Evolutionary conservation across 2,329 filamentous ascomycete species (phyloP).

Genomic region (Fusarium sp.): DNA sequence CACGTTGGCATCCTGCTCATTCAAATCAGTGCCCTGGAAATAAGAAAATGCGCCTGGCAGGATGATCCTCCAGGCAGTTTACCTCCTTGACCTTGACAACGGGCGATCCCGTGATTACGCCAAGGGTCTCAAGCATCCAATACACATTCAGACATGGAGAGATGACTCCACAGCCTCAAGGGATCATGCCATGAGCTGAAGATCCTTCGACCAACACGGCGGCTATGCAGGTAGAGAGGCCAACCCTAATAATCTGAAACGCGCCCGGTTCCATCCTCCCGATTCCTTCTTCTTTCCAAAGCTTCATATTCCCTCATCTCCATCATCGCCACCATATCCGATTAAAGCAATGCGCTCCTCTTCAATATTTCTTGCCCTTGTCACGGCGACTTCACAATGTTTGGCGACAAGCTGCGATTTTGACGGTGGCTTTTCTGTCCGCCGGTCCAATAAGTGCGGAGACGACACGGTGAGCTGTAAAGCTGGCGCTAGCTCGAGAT

Average conservation of each 20-base stretch:
- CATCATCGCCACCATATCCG: neutral
- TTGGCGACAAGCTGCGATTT: neutral
- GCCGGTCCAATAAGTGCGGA: neutral
- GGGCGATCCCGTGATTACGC: neutral
- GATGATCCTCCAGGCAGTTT: neutral
- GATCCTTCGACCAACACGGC: neutral
- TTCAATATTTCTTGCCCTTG: neutral
- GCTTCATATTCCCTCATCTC: neutral
- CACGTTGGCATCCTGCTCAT: neutral
- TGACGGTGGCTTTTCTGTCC: neutral
- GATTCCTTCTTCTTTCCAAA: neutral
- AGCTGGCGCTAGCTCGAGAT: neutral
- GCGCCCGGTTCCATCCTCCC: neutral
- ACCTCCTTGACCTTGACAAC: neutral
- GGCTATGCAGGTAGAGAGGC: neutral
- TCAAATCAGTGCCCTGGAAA: neutral
- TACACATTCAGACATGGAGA: neutral
- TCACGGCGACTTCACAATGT: neutral
- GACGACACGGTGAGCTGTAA: neutral
- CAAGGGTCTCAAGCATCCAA: neutral
- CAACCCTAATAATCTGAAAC: neutral
- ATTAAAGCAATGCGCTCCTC: neutral
- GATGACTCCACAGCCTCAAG: neutral
- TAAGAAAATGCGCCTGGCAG: neutral
- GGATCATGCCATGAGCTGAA: neutral